Percentiles rank a stretch among this genome's conserved stretches.
These are phyloP conservation scores for Trichosporon sp. DNA, from an alignment of 1,284 basidiomycete species.

Conservation along the genomic window DNA sequence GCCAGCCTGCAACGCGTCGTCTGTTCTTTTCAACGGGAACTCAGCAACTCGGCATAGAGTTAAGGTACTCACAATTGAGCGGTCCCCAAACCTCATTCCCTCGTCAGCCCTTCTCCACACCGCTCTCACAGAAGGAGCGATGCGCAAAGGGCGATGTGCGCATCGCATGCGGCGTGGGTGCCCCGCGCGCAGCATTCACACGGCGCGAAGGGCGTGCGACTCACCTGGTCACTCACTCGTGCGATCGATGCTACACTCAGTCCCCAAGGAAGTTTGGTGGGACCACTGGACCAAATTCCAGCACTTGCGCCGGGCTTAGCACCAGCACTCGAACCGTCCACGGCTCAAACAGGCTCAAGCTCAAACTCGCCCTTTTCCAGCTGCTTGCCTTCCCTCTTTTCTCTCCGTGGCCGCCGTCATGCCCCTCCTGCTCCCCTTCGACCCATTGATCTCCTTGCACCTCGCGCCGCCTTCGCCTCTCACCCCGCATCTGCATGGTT, in stretches of 20 bases:
- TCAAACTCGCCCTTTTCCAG: slow-evolving; percentile 6
- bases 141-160: not conserved
- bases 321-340: not conserved
- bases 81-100: not conserved
- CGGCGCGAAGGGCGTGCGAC: not conserved
- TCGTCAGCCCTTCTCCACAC: not conserved
- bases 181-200: not conserved
- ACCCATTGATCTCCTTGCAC: not conserved
- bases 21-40: slow-evolving; percentile 3
- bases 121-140: not conserved
- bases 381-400: not conserved
- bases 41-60: not conserved
- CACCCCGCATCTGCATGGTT: not conserved
- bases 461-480: not conserved
- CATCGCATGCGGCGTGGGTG: not conserved
- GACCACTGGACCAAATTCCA: not conserved
- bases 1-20: not conserved
- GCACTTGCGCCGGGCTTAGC: not conserved
- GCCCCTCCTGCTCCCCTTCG: not conserved
- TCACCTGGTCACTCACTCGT: not conserved
- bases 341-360: slow-evolving; percentile 5
- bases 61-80: slow-evolving; percentile 6
- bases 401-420: not conserved
- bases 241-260: not conserved
- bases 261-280: not conserved